These are phyloP conservation scores for Globisporangium solare DNA, from an alignment of 352 stramenopile species.

Conservation along the genomic window DNA sequence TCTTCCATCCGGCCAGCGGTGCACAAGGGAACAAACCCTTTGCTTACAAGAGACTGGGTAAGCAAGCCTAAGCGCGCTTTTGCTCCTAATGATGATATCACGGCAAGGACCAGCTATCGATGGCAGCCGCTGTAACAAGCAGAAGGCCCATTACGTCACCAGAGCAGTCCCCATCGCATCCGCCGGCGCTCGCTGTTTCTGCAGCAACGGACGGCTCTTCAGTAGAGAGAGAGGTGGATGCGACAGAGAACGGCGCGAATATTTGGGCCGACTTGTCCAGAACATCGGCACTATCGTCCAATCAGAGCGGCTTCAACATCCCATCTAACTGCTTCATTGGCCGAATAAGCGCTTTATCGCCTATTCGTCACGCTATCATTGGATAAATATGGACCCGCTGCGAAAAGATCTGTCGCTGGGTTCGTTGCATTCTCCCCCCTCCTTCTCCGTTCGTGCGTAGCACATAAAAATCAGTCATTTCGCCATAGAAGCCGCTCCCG, in stretches of 20 bases:
- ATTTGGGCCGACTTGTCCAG: background rate
- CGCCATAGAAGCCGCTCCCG: background rate
- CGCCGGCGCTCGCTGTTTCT: no score
- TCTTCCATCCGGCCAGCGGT: no score
- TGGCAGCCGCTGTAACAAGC: no score
- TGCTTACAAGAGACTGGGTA: no score
- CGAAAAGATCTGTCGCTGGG: background rate
- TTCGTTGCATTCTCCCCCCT: background rate
- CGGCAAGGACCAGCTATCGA: no score
- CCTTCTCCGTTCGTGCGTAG: background rate
- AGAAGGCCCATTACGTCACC: background rate
- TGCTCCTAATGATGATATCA: no score
- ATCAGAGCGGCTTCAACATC: background rate
- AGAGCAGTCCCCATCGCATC: background rate
- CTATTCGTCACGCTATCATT: no score
- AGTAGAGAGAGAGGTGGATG: background rate
- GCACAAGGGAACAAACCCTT: no score
- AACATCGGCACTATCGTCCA: background rate
- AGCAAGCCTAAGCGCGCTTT: no score
- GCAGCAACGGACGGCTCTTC: no score
- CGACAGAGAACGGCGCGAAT: background rate
- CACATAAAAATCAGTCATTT: background rate
- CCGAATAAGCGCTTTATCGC: background rate
- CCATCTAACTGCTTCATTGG: background rate
- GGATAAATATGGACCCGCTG: background rate